Base-by-base conservation (phyloP, 73 alveolate species). In the Halteria grandinella region DNA sequence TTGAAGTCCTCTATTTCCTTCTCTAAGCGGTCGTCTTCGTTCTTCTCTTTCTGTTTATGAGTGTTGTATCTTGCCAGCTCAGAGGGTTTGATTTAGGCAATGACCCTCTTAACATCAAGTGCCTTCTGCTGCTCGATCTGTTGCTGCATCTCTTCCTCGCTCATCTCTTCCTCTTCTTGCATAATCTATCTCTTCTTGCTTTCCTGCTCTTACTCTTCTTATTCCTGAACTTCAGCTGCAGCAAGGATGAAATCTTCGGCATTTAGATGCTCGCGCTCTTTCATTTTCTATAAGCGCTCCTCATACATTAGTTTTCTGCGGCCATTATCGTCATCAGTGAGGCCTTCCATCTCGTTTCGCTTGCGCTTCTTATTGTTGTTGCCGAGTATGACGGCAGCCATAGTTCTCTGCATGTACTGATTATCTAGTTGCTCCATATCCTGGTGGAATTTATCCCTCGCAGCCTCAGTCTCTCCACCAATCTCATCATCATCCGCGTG, bases 401-500 rank as follows among this genome's bases (percentile, higher is more conserved):
- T 55, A 4, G 57, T 73, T 21, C 44, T 34, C 14, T 29, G 32
- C 17, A 24, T 11, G 34, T 53, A 51, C 44, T 0, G 6, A 5
- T 36, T 29, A 20, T 73, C 85, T n/a, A 54, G 31, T 24, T 31
- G 11, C 8, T 55, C 57, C 55, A 53, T 32, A 12, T 48, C 43
- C 41, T 48, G 33, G 21, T 28, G 52, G 27, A 54, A 53, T 25
- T 20, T 55, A 51, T 54, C 27, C 21, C 11, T 24, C 75, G 55
- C 37, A 8, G 52, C 66, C 32, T 18, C 59, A 37, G 14, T 36
- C 4, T 62, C 55, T 11, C 55, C 85, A 1, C 29, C 63, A 20
- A 73, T 55, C 29, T 73, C 85, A 15, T 73, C 44, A 6, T 73
- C 75, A 28, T 66, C 80, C 6, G 69, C 80, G 15, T 39, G 18